phyloP scores from a whole-genome alignment of 805 yeast species.

The Kockiozyma suomiensis region DNA sequence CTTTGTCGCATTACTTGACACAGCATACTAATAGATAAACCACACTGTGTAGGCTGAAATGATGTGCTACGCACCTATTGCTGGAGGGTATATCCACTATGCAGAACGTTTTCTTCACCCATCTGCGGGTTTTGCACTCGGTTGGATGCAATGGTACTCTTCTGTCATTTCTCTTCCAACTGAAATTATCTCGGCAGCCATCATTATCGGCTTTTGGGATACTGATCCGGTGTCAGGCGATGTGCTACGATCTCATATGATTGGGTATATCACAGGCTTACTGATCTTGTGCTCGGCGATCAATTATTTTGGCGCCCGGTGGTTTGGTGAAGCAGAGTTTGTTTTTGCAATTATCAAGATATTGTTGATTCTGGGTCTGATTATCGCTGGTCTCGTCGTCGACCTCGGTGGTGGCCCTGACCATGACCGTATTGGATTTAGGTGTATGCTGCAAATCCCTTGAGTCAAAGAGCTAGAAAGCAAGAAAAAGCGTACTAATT shows the following conservation, averaged over 20 bases:
- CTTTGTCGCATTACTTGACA: neutral
- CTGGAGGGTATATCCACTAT: conserved; percentile 55
- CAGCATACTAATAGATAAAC: neutral
- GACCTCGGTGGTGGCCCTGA: conserved; percentile 77
- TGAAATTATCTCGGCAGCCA: conserved; percentile 67
- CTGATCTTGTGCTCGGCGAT: conserved; percentile 49
- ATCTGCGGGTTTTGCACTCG: conserved; percentile 69
- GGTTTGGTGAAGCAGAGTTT: conserved; percentile 52
- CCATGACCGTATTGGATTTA: conserved; percentile 72
- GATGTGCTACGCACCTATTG: conserved; percentile 46
- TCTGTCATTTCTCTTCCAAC: conserved; percentile 61
- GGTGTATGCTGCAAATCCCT: conserved; percentile 43
- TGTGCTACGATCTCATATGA: conserved; percentile 49
- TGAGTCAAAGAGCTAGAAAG: too few relatives aligned
- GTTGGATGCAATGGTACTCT: conserved; percentile 62
- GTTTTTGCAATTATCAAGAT: conserved; percentile 69
- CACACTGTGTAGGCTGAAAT: conserved; percentile 27
- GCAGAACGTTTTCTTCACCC: conserved; percentile 66
- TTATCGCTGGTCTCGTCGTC: conserved; percentile 61
- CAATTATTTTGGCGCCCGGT: conserved; percentile 52
- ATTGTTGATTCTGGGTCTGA: conserved; percentile 65
- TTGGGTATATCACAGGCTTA: conserved; percentile 55
- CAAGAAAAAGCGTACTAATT: conserved; percentile 24
- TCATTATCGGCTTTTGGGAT: conserved; percentile 58
- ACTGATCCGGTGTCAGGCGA: conserved; percentile 9